phyloP scores from a whole-genome alignment of 1,284 basidiomycete species.

The Puccinia sorghi region DNA sequence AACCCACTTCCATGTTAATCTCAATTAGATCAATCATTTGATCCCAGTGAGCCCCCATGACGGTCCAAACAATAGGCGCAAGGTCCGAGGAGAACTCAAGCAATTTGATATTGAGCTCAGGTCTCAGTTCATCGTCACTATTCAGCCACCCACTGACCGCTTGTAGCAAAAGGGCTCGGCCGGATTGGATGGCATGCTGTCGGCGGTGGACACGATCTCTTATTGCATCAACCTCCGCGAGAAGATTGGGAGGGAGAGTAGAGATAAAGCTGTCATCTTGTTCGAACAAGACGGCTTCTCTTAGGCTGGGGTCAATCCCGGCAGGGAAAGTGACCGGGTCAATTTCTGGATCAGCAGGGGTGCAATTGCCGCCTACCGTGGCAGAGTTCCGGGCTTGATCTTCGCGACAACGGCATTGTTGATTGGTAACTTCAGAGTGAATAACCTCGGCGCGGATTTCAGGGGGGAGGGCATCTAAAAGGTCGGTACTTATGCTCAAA shows the following conservation, averaged over 20 bases:
- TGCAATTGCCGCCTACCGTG: too few species aligned
- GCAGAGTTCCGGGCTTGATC: too few species aligned
- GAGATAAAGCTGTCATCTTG: too few species aligned
- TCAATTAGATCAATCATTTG: slow-evolving; percentile 87
- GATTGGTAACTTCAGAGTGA: slow-evolving; percentile 86
- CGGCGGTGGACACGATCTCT: too few species aligned
- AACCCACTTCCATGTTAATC: slow-evolving; percentile 76
- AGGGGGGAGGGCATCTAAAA: too few species aligned
- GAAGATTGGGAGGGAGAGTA: too few species aligned
- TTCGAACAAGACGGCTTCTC: too few species aligned
- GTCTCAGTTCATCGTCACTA: slow-evolving; percentile 70
- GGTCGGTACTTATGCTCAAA: too few species aligned
- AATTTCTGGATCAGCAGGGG: too few species aligned
- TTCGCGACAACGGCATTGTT: slow-evolving; percentile 65
- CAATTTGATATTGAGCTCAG: slow-evolving; percentile 71
- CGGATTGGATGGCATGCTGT: too few species aligned
- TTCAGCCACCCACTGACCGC: slow-evolving; percentile 79
- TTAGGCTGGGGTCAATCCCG: too few species aligned
- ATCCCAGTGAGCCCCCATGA: slow-evolving; percentile 86
- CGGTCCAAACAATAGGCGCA: slow-evolving; percentile 82
- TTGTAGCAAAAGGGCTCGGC: slow-evolving; percentile 83
- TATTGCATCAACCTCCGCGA: too few species aligned
- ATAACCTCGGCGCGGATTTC: slow-evolving; percentile 95
- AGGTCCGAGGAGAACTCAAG: slow-evolving; percentile 74
- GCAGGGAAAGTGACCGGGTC: slow-evolving; percentile 84